phyloP scores from a whole-genome alignment of 148 eudicot species.

The Rhododendron ferrugineum region DNA sequence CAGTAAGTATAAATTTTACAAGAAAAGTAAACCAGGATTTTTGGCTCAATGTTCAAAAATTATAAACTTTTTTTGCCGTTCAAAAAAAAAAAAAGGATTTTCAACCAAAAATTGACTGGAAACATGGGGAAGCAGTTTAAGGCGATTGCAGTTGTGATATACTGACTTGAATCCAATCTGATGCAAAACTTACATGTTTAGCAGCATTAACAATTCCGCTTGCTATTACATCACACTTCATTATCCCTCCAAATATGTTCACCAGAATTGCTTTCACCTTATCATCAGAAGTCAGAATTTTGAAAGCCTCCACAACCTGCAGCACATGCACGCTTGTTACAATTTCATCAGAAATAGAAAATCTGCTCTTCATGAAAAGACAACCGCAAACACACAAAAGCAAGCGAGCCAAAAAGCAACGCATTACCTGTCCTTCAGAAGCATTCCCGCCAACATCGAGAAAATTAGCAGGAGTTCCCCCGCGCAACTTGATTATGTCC shows the following conservation, averaged over 20 bases:
- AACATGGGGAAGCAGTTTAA: background rate
- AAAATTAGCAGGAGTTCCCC: constrained; percentile 98
- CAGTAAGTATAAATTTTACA: background rate
- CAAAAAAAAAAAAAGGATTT: no score
- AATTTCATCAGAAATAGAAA: background rate
- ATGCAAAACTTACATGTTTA: constrained; percentile 49
- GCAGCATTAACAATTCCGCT: constrained; percentile 99
- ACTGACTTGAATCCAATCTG: background rate
- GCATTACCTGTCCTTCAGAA: constrained; percentile 78
- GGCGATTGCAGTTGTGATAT: background rate
- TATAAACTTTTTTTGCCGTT: no score
- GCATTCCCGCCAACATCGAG: constrained; percentile 99
- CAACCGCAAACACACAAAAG: background rate
- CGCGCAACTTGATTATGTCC: constrained; percentile 95
- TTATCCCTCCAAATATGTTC: constrained; percentile 96
- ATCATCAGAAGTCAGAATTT: constrained; percentile 93
- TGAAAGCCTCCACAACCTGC: constrained; percentile 84
- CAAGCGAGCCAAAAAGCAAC: background rate
- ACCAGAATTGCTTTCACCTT: constrained; percentile 96
- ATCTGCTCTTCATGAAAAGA: background rate
- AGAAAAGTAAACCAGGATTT: background rate
- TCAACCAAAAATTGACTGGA: background rate
- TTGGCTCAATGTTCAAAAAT: background rate
- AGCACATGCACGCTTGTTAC: background rate
- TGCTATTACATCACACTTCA: constrained; percentile 98